Base-by-base conservation (phyloP, 495 filamentous ascomycete species). In the Aspergillus conjunctus region DNA sequence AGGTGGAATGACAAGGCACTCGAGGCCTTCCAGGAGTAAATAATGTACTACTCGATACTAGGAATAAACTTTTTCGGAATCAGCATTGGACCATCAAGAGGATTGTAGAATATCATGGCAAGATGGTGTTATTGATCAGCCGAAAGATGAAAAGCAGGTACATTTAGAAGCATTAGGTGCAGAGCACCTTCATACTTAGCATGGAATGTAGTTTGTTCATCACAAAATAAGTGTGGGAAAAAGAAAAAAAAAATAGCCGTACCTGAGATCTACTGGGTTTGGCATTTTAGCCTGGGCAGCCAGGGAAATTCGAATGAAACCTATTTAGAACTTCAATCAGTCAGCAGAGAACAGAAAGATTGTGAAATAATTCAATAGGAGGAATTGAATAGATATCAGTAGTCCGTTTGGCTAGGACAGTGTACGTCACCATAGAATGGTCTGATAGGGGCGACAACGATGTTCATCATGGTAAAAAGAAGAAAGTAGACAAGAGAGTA, bases 101-200 rank as follows among this genome's bases (percentile, higher is more conserved):
- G 62, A 43, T 15, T 45, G 70, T 69, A 66, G 52, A 63, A 66
- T 56, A 63, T 39, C 62, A 51, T 41, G 44, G 58, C 50, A 45
- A 65, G 41, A 54, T 34, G 41, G 39, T 43, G 50, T 50, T 59
- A 44, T 61, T 67, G 71, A 72, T 96, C 91, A 96, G 91, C 79
- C 83, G 91, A 94, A 93, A 94, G 91, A 93, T 94, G 91, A 95
- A 95, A 95, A 94, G 88, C 81, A 83, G 74, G 77, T 85, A 88
- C 79, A 85, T 83, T 80, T 74, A 77, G 81, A 85, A 90, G 87
- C 87, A 92, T 87, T 81, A 83, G 77, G 69, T 72, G 73, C 68
- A 78, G 70, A 61, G 60, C 77, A 77, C 76, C 85, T 89, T 96
- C 90, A 86, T 91, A 76, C 81, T 92, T 93, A 93, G 90, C 90